Evolutionary conservation across 306 rosid genomes (phyloP).

Genomic region (Prunus mira): DNA sequence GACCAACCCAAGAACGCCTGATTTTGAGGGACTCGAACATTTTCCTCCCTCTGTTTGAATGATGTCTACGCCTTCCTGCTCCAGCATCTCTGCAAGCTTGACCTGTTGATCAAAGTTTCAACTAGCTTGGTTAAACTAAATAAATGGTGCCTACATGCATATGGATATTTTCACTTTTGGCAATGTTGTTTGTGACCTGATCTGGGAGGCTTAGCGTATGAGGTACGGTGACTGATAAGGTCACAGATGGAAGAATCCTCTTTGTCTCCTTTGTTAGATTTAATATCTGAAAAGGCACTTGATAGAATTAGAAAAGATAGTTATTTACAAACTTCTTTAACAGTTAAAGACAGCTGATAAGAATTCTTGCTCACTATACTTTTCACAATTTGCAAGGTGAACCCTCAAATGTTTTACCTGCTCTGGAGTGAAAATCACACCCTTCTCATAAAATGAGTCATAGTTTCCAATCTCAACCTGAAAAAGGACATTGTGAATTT

Average conservation of each 20-base stretch:
- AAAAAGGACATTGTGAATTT: slow-evolving; percentile 12
- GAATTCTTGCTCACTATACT: neutral
- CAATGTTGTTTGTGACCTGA: slow-evolving; percentile 51
- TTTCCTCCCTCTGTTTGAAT: slow-evolving; percentile 99
- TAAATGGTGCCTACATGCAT: neutral
- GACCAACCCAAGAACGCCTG: slow-evolving; percentile 85
- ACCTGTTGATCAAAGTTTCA: slow-evolving; percentile 44
- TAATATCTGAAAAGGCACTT: slow-evolving; percentile 50
- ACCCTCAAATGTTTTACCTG: slow-evolving; percentile 44
- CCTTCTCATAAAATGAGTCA: slow-evolving; percentile 80
- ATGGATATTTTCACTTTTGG: neutral
- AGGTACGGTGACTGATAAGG: slow-evolving; percentile 86
- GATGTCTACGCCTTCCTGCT: slow-evolving; percentile 79
- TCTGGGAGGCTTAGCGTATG: slow-evolving; percentile 92
- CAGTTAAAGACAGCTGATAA: neutral
- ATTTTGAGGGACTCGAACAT: slow-evolving; percentile 69
- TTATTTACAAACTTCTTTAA: too few species aligned
- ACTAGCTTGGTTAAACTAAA: neutral
- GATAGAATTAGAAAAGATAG: neutral
- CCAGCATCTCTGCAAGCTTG: slow-evolving; percentile 81
- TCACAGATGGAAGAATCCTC: slow-evolving; percentile 69
- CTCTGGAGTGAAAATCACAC: slow-evolving; percentile 71
- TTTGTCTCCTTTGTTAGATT: slow-evolving; percentile 70
- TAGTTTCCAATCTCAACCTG: slow-evolving; percentile 97
- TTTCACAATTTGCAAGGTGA: neutral